phyloP scores from a whole-genome alignment of 768 basidiomycete genomes.

The Tubosaeta brunneosetosa region DNA sequence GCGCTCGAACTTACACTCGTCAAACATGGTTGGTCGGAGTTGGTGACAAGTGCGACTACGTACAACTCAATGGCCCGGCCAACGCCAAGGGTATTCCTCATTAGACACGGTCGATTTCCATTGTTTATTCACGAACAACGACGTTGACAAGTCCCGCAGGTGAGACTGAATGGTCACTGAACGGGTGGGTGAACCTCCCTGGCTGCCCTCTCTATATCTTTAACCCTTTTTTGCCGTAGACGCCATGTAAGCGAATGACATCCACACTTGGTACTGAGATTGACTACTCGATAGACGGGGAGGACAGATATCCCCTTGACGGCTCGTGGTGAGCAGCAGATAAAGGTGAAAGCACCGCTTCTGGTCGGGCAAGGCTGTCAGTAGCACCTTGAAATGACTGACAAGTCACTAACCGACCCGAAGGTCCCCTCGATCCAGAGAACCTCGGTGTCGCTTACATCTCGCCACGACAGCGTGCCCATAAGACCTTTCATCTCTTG shows the following conservation, averaged over 20 bases:
- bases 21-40: constrained; percentile 51
- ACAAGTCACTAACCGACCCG: background rate
- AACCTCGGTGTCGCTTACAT: constrained; percentile 73
- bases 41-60: background rate
- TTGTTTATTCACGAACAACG: background rate
- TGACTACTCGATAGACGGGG: constrained; percentile 60
- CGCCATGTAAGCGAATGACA: constrained; percentile 48
- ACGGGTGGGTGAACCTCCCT: constrained; percentile 49
- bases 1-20: constrained; percentile 49
- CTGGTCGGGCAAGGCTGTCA: constrained; percentile 77
- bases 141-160: constrained; percentile 39
- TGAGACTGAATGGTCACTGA: constrained; percentile 92
- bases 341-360: constrained; percentile 55
- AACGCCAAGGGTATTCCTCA: constrained; percentile 71
- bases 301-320: constrained; percentile 86
- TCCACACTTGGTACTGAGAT: background rate
- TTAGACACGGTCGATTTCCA: constrained; percentile 64
- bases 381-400: constrained; percentile 26
- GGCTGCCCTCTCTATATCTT: background rate
- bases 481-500: constrained; percentile 78
- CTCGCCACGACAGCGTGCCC: constrained; percentile 85
- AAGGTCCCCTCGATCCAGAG: constrained; percentile 74
- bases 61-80: constrained; percentile 34
- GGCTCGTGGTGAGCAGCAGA: constrained; percentile 62
- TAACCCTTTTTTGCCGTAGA: constrained; percentile 31